Evolutionary conservation across 768 basidiomycete species (phyloP), one percentile per base, ranked within the genome.

Genomic region (Sporobolomyces phaffii): DNA sequence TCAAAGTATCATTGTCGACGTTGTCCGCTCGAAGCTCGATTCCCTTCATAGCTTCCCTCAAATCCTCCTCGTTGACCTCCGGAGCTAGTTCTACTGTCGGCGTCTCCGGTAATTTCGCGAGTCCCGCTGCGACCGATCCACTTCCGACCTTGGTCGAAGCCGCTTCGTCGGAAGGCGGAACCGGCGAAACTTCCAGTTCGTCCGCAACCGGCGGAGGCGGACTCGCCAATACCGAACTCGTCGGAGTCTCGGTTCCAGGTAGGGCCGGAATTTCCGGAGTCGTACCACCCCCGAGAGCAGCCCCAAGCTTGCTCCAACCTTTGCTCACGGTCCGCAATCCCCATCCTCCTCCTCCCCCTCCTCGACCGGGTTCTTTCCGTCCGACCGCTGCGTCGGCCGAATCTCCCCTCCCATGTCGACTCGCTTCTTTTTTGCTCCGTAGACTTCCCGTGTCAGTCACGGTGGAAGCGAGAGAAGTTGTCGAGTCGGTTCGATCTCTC

Each of bases 321-420:
- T 45, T 58, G 29, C 56, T 58, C 5, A 58, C 56, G 31, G 29
- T 45, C 31, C 56, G 45, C 56, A 58, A 48, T 24, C 13, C 43
- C 43, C 11, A 44, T 18, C 36, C 18, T 53, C n/a, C 52, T 24
- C 36, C 52, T 40, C 24, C 9, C 26, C 26, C 22, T 7, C 10
- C 29, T 26, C 22, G 17, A 6, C 24, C 26, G 20, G 18, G 33
- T 33, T 18, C 41, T 44, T 41, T 20, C 31, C 5, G 40, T 29
- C 26, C 26, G 5, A 18, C 40, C 38, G 15, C 50, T 4, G 31
- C 14, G 20, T 33, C 50, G 14, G 20, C 29, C 24, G 48, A 28
- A 29, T 11, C 20, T 22, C 5, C 10, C 29, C 9, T 49, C 11
- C 48, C 29, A 28, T 15, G 14, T 17, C 45, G 14, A 47, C 52